Evolutionary conservation across 257 asterid genomes (phyloP).

Genomic region (Nemophila menziesii): DNA sequence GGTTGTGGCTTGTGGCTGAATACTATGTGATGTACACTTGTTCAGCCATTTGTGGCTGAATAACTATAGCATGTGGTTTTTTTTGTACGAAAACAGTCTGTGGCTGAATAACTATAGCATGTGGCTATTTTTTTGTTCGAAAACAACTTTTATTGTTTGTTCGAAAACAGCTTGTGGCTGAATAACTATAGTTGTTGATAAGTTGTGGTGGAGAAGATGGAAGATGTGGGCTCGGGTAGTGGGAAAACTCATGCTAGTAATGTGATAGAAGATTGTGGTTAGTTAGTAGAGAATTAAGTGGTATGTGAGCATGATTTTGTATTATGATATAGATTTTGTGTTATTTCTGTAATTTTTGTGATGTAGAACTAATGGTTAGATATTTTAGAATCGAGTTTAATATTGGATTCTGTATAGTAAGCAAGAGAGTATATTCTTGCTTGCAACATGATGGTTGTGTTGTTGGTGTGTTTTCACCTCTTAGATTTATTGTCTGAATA

Average conservation of each 20-base stretch:
- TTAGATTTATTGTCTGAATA: too few relatives aligned
- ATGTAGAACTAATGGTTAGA: not conserved
- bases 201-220: constrained; percentile 53
- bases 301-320: not conserved
- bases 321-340: not conserved
- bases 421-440: not conserved
- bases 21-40: too few relatives aligned
- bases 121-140: too few relatives aligned
- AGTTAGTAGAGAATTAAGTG: constrained; percentile 12
- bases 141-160: too few relatives aligned
- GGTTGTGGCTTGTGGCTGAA: too few relatives aligned
- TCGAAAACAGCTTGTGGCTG: constrained; percentile 68
- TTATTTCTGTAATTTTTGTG: not conserved
- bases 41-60: too few relatives aligned
- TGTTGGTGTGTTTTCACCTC: not conserved
- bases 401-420: not conserved
- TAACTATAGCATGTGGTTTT: too few relatives aligned
- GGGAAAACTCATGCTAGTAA: constrained; percentile 31
- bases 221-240: constrained; percentile 35
- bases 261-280: constrained; percentile 59
- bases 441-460: not conserved
- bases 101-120: too few relatives aligned
- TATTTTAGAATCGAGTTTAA: not conserved
- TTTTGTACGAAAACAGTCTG: too few relatives aligned
- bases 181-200: constrained; percentile 66